Evolutionary conservation across 176 grass and related monocot genomes (phyloP), one percentile per base, ranked within the genome.

Genomic region (Chloris gayana): DNA sequence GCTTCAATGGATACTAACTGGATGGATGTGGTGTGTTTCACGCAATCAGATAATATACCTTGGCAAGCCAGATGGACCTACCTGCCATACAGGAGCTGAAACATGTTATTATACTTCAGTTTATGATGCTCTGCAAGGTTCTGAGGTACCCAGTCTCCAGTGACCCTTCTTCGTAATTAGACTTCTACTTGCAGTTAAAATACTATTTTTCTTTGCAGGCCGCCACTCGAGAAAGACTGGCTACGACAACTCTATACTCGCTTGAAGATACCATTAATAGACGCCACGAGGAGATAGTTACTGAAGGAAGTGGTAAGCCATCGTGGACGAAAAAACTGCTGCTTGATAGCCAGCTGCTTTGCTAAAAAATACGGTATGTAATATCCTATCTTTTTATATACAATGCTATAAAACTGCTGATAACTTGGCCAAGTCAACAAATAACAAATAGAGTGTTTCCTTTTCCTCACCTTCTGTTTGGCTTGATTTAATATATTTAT

Each of bases 301-400:
- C 67, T 49, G 57, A 83, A 70, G 72, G 68, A 74, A 75, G 74
- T 87, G 77, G 80, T 45, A 92, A 98, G 51, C 83, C 88, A 69
- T 98, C 95, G 68, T 98, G 95, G 95, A 98, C 95, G 2, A 97
- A 94, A 57, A 98, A 87, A 72, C 76, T 98, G 72, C 69, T 98
- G 31, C 85, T 85, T 71, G 83, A 98, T 69, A 68, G 62, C 14
- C 73, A 87, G 69, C 81, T 98, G 46, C 95, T 98, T 84, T 87
- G 92, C 90, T 98, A 89, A 3, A 98, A 98, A 91, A 76, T 98
- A 88, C 47, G 81, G 95, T 98, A 80, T 19, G 37, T 63, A 49
- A 41, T 85, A 8, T 22, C 75, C 24, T 26, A 67, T 3, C 8
- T n/a, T 46, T 75, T 47, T 13, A n/a, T 13, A 46, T 63, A 38